Percentiles rank a stretch among this genome's conserved stretches.
Evolutionary conservation across 169 alveolate genomes (phyloP).

Genomic region (Babesia gibsoni): DNA sequence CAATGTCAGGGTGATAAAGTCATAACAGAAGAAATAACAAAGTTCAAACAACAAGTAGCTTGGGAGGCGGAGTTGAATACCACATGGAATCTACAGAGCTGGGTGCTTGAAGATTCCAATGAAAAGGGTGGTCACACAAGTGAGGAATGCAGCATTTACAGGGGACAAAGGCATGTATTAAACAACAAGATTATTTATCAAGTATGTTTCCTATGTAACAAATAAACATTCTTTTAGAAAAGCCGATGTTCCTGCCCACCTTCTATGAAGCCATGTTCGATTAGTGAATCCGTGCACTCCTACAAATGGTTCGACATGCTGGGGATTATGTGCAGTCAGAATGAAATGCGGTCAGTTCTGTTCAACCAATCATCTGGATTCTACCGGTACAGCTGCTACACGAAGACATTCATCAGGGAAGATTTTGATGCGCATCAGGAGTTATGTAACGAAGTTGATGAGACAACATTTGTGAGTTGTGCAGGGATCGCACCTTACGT

Average conservation of each 20-base stretch:
- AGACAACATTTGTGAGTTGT: slow-evolving; percentile 56
- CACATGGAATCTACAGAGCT: slow-evolving; percentile 16
- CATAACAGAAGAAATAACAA: neutral
- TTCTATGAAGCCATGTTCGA: slow-evolving; percentile 25
- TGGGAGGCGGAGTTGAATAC: slow-evolving; percentile 4
- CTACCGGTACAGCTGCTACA: slow-evolving; percentile 51
- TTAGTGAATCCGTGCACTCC: slow-evolving; percentile 46
- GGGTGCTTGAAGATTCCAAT: slow-evolving; percentile 10
- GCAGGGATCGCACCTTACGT: neutral
- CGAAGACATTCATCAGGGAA: slow-evolving; percentile 41
- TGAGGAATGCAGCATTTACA: slow-evolving; percentile 24
- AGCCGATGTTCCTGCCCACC: slow-evolving; percentile 55
- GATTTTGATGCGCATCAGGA: slow-evolving; percentile 60
- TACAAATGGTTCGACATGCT: slow-evolving; percentile 34
- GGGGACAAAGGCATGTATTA: slow-evolving; percentile 43
- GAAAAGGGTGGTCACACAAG: neutral
- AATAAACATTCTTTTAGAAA: slow-evolving; percentile 1
- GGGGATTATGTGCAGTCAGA: slow-evolving; percentile 25
- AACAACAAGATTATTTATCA: slow-evolving; percentile 54
- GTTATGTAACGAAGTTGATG: slow-evolving; percentile 54
- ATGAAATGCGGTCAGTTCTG: slow-evolving; percentile 55
- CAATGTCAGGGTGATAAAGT: slow-evolving; percentile 29
- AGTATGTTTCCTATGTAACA: slow-evolving; percentile 1
- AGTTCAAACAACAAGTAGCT: neutral
- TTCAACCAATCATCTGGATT: slow-evolving; percentile 28